Percentiles rank a stretch among this genome's conserved stretches.
Conservation (phyloP, 2,329 filamentous ascomycete genomes). For the Phialemoniopsis sp. region DNA sequence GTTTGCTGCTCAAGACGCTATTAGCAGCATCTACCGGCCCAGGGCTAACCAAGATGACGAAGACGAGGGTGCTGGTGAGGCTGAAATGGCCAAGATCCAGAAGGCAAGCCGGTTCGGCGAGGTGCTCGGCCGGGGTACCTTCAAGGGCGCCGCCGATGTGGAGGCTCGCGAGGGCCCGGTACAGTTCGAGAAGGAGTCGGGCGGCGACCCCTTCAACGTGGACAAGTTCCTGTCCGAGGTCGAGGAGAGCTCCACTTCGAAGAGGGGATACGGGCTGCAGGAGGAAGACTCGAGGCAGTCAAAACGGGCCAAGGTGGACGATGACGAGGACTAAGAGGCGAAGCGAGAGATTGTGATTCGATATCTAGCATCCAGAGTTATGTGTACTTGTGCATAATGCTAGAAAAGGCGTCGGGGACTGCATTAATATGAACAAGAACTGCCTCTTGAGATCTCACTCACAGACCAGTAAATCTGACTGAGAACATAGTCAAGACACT, state of each 20-base stretch:
- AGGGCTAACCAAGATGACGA: constrained; percentile 71
- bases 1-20: constrained; percentile 92
- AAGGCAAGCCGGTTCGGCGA: constrained; percentile 81
- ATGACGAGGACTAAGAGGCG: constrained; percentile 50
- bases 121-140: constrained; percentile 82
- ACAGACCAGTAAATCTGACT: no score
- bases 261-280: constrained; percentile 71
- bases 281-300: constrained; percentile 54
- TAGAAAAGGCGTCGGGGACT: no score
- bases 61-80: constrained; percentile 74
- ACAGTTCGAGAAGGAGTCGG: constrained; percentile 83
- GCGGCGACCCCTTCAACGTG: constrained; percentile 81
- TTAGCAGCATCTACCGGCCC: constrained; percentile 90
- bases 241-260: constrained; percentile 47
- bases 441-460: no score
- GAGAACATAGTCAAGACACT: no score
- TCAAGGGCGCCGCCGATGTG: constrained; percentile 79
- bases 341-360: no score
- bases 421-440: no score
- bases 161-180: constrained; percentile 90
- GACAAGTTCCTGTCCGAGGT: constrained; percentile 88
- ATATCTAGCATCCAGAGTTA: no score
- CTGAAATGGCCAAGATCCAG: constrained; percentile 83
- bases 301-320: constrained; percentile 77
- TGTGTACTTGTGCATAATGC: no score